Base-by-base conservation (phyloP, 2,329 filamentous ascomycete species). In the Chrysosporium queenslandicum region DNA sequence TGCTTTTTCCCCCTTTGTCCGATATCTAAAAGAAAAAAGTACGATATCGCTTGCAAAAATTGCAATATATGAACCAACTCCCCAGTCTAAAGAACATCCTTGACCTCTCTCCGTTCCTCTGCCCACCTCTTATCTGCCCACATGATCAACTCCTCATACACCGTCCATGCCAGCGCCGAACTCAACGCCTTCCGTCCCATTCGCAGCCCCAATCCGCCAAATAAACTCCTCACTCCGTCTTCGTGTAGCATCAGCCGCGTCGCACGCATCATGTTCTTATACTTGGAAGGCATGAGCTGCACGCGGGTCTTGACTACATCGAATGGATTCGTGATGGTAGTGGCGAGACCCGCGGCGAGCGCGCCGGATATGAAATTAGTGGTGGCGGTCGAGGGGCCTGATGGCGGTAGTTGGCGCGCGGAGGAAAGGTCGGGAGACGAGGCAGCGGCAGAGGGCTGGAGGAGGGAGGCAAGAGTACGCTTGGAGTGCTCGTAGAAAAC, bases 221-320 rank as follows among this genome's bases (percentile, higher is more conserved):
- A 90, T 53, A 98, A 75, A 55, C 86, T 86, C 50, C 84, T 77
- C 18, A 86, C 60, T 0, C 91, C 91, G 58, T 96, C 91, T 61
- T 94, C 85, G 1, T 72, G 69, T 3, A 97, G 67, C 85, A 98
- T 95, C 64, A 82, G 77, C 62, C 75, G 78, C 37, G 78, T 82
- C 0, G 90, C 88, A 56, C 86, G 81, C 58, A 86, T 68, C 77
- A 91, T 87, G 63, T 97, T 96, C 30, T 77, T 76, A 64, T 97
- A 98, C 53, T 80, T 77, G 5, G 75, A 75, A 2, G 92, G 92
- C 73, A 94, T 87, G 30, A 98, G 76, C 71, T 98, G 92, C 60
- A 98, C 82, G 46, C 92, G 76, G 20, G 92, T 98, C 74, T 98
- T 98, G 68, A 97, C 83, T 0, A 89, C 89, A 69, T 98, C 92